These are phyloP conservation scores for Paxillus involutus DNA, from an alignment of 768 basidiomycete species.

Conservation along the genomic window DNA sequence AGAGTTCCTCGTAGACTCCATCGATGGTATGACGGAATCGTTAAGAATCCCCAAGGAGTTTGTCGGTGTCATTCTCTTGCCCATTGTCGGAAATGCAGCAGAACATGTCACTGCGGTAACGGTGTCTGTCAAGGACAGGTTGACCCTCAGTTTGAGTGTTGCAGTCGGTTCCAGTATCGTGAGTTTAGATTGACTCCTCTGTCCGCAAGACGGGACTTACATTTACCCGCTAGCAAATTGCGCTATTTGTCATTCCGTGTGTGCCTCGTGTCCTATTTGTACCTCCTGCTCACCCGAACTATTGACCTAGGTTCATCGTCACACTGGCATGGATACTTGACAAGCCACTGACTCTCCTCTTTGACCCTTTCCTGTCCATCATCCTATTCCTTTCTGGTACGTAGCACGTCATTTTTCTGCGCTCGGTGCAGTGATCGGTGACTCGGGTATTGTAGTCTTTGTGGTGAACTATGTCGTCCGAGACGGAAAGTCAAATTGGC, in stretches of 20 bases:
- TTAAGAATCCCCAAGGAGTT: conserved; percentile 74
- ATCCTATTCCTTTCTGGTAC: conserved; percentile 19
- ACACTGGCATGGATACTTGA: conserved; percentile 78
- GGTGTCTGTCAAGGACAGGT: conserved; percentile 86
- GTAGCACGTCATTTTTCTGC: conserved; percentile 14
- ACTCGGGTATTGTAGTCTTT: conserved; percentile 44
- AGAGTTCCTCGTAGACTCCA: conserved; percentile 76
- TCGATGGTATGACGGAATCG: conserved; percentile 62
- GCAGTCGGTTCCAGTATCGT: conserved; percentile 86
- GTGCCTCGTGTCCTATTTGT: conserved; percentile 18
- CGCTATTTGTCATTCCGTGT: conserved; percentile 65
- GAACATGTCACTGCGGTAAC: conserved; percentile 93
- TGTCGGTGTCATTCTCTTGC: conserved; percentile 84
- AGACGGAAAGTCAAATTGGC: conserved; percentile 90
- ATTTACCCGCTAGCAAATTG: conserved; percentile 56
- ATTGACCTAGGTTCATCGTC: conserved; percentile 59
- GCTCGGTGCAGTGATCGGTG: not conserved
- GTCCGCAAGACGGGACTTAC: not conserved
- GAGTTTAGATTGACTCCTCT: conserved; percentile 24
- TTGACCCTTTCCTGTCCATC: conserved; percentile 82
- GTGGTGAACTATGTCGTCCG: conserved; percentile 84
- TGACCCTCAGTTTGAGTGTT: conserved; percentile 84
- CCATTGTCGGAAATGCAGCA: conserved; percentile 90
- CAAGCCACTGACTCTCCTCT: conserved; percentile 78
- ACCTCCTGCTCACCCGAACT: conserved; percentile 6